Percentiles rank a stretch among this genome's conserved stretches.
Conservation (phyloP, 805 yeast species). For the Starmera caribaea region DNA sequence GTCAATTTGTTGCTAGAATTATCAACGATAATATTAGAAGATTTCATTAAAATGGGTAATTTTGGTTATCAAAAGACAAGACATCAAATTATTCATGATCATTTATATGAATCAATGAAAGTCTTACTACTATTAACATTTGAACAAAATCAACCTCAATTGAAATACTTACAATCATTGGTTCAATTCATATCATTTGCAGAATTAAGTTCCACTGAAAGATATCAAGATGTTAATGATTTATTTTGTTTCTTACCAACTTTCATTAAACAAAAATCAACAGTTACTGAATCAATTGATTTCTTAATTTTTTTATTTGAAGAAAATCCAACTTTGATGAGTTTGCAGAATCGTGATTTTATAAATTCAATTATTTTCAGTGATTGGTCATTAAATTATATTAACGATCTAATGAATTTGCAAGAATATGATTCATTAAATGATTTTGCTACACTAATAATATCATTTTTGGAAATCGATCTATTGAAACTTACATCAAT, state of each 20-base stretch:
- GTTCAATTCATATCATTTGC: conserved; percentile 27
- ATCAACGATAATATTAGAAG: conserved; percentile 42
- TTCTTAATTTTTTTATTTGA: conserved; percentile 14
- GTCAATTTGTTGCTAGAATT: conserved; percentile 20
- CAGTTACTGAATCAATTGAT: conserved; percentile 9
- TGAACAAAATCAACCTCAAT: conserved; percentile 4
- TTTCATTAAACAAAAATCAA: conserved; percentile 3
- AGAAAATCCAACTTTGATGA: conserved; percentile 19
- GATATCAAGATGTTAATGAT: conserved; percentile 15
- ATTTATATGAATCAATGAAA: conserved; percentile 25
- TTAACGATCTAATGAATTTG: conserved; percentile 23
- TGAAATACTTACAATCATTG: conserved; percentile 20
- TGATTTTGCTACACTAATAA: conserved; percentile 34
- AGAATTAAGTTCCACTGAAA: conserved; percentile 15
- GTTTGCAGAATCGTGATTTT: conserved; percentile 3
- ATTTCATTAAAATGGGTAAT: conserved; percentile 28
- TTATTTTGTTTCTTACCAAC: conserved; percentile 9
- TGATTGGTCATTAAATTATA: conserved; percentile 34
- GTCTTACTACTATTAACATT: conserved; percentile 7
- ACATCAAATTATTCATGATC: conserved; percentile 28
- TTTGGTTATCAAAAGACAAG: conserved; percentile 17
- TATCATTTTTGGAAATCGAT: conserved; percentile 38
- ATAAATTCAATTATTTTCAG: conserved; percentile 27
- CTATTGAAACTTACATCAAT: conserved; percentile 30
- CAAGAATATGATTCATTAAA: conserved; percentile 28